A percentile compares a stretch with the other conserved stretches of the same genome.
Conservation (phyloP, 2,329 filamentous ascomycete species). For the Xylariomycetidae sp. region DNA sequence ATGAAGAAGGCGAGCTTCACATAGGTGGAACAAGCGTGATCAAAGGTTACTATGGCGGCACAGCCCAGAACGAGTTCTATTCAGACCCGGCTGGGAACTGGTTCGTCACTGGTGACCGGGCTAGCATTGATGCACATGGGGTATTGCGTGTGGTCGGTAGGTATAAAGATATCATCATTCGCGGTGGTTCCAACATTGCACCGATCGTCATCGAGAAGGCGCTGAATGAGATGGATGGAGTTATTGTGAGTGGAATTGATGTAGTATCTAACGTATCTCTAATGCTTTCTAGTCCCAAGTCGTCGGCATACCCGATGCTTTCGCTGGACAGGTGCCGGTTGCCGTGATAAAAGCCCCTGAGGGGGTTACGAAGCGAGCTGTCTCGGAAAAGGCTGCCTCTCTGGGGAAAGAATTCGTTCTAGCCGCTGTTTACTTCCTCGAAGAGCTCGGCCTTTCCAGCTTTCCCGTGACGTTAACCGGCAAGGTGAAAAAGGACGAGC, state of each 20-base stretch:
- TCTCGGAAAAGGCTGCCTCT: neutral
- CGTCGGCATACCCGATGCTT: conserved; percentile 1
- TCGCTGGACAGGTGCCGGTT: conserved; percentile 1
- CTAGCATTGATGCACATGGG: conserved; percentile 1
- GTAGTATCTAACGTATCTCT: too few relatives aligned
- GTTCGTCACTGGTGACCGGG: conserved; percentile 2
- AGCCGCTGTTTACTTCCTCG: neutral
- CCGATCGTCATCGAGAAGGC: neutral
- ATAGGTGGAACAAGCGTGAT: conserved; percentile 3
- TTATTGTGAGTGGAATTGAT: neutral
- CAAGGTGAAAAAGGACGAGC: conserved; percentile 1
- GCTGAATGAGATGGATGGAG: conserved; percentile 1
- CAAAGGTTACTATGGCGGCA: neutral
- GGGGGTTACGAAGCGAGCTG: neutral
- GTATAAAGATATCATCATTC: conserved; percentile 2
- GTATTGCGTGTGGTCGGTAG: neutral
- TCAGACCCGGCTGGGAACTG: neutral
- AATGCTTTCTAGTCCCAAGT: conserved; percentile 1
- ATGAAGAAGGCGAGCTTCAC: conserved; percentile 1
- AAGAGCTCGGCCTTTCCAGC: neutral
- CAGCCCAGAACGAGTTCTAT: neutral
- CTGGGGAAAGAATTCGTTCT: neutral
- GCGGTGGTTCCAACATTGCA: conserved; percentile 1
- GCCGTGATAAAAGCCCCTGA: neutral
- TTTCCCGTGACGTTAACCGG: neutral